phyloP scores from a whole-genome alignment of 768 basidiomycete species.

The Paxillus involutus region DNA sequence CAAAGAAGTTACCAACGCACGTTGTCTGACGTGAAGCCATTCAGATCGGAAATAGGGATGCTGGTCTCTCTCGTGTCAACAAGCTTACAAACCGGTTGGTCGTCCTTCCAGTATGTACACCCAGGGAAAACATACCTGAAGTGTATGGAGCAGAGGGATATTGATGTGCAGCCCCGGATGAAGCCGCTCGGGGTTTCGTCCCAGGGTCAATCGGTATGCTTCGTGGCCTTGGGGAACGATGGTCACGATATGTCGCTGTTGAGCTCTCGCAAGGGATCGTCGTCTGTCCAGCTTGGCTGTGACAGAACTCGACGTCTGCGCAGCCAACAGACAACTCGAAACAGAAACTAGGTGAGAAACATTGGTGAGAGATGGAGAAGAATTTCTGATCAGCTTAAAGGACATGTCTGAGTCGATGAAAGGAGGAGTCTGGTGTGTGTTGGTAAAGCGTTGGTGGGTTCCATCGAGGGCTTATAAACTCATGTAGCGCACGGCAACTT shows the following conservation, averaged over 20 bases:
- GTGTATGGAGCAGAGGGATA: constrained; percentile 45
- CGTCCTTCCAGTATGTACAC: not conserved
- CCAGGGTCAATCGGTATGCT: constrained; percentile 52
- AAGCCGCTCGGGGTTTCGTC: constrained; percentile 44
- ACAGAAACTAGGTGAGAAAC: no score
- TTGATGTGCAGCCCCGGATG: constrained; percentile 45
- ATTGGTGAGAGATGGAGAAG: no score
- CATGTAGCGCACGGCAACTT: no score
- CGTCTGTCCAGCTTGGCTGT: not conserved
- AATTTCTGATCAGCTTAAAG: no score
- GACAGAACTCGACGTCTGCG: no score
- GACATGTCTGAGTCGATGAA: no score
- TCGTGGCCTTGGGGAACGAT: constrained; percentile 53
- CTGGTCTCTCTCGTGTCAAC: constrained; percentile 50
- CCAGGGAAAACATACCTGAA: constrained; percentile 19
- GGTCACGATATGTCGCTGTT: constrained; percentile 40
- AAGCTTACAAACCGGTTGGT: not conserved
- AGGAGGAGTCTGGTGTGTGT: no score
- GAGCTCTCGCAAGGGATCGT: not conserved
- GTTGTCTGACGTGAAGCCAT: constrained; percentile 36
- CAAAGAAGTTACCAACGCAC: constrained; percentile 5
- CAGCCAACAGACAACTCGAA: no score
- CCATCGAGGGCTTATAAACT: no score
- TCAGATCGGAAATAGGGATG: constrained; percentile 40
- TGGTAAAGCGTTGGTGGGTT: no score